These are phyloP conservation scores for Suhomyces xylopsoci DNA, from an alignment of 805 yeast species.

Conservation along the genomic window DNA sequence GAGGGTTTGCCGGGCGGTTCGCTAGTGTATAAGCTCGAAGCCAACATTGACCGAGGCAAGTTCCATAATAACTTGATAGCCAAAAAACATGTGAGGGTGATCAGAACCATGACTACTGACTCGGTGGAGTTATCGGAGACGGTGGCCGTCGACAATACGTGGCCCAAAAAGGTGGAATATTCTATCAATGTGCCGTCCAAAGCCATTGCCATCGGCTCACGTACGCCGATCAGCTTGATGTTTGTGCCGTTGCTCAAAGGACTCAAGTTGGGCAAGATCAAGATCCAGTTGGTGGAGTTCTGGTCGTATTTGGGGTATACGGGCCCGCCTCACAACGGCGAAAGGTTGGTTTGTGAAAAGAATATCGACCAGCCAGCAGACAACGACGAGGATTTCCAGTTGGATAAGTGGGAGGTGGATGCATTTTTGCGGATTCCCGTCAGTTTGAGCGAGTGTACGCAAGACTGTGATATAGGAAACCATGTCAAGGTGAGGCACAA, in stretches of 20 bases:
- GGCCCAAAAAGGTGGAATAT: slow-evolving; percentile 94
- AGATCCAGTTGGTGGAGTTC: slow-evolving; percentile 64
- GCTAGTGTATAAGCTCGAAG: slow-evolving; percentile 67
- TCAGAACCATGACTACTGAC: slow-evolving; percentile 85
- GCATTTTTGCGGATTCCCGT: slow-evolving; percentile 65
- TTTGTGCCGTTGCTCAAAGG: slow-evolving; percentile 83
- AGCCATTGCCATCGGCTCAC: slow-evolving; percentile 87
- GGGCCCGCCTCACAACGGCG: slow-evolving; percentile 59
- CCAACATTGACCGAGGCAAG: slow-evolving; percentile 79
- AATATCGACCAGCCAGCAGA: slow-evolving; percentile 40
- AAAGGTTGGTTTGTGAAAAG: slow-evolving; percentile 55
- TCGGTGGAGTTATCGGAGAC: slow-evolving; percentile 86
- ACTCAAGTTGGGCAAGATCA: slow-evolving; percentile 69
- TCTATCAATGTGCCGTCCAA: slow-evolving; percentile 80
- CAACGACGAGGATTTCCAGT: slow-evolving; percentile 41
- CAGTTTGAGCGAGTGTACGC: slow-evolving; percentile 72
- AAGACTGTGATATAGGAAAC: slow-evolving; percentile 73
- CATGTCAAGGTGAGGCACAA: slow-evolving; percentile 85
- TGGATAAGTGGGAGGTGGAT: slow-evolving; percentile 69
- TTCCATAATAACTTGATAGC: slow-evolving; percentile 63
- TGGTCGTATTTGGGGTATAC: slow-evolving; percentile 57
- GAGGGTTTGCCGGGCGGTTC: slow-evolving; percentile 86
- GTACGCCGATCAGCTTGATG: slow-evolving; percentile 63
- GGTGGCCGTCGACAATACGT: slow-evolving; percentile 87
- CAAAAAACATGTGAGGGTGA: slow-evolving; percentile 71